Evolutionary conservation across 306 rosid species (phyloP), one percentile per base, ranked within the genome.

Genomic region (Cucurbita maxima): DNA sequence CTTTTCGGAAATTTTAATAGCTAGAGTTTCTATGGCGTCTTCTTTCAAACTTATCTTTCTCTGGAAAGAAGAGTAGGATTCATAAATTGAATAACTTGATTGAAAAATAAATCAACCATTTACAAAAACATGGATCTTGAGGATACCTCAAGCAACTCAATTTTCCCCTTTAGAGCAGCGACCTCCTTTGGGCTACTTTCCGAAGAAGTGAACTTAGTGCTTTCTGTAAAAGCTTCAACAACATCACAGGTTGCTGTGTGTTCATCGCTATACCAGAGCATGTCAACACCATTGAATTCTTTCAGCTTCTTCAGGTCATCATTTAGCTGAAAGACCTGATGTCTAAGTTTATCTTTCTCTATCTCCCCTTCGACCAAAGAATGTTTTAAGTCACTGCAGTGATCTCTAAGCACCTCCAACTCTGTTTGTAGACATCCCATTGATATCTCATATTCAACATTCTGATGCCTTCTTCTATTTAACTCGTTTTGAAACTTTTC

Each of bases 71-170:
- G 13, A 77, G 58, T 15, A 68, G 12, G 68, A 34, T 51, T 16
- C 61, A 36, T 3, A n/a, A 30, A 71, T 6, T n/a, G 60, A 52
- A 37, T n/a, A 9, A 16, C 30, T 52, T 25, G 10, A n/a, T 70
- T 70, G 45, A 36, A 70, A 8, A 30, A 34, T 10, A 71, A 71
- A 36, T 34, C 1, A 2, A 4, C 59, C 61, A 34, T 36, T 18
- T 38, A 53, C n/a, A 37, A 52, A 72, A 72, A 55, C 16, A n/a
- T 51, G 64, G 54, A 20, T 74, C 52, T 71, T 30, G 41, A 79
- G 64, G 18, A 78, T 95, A 95, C 99, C 99, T 95, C 91, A 2
- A 95, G 99, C 69, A 81, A 75, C 81, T 86, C 87, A 78, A 85
- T 83, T 83, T 76, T 95, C 82, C 88, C 96, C 85, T 72, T 87